Evolutionary conservation across 2,329 filamentous ascomycete genomes (phyloP), one percentile per base, ranked within the genome.

Genomic region (Magnaporthales sp.): DNA sequence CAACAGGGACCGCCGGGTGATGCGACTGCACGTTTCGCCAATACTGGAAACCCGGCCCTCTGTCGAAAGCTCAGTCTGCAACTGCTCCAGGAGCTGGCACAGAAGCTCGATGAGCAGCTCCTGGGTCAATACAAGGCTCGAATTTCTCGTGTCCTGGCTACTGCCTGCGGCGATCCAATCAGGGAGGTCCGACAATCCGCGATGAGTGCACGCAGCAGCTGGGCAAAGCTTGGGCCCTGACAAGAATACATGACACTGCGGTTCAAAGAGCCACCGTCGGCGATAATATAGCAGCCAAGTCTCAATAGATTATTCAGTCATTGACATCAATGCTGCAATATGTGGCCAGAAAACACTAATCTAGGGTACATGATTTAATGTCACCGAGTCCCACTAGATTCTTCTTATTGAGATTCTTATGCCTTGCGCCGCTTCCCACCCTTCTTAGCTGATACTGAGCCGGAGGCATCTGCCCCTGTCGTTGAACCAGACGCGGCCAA

Each of bases 81-180:
- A 67, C 80, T 87, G 67, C 73, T 86, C 3, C 78, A 78, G 3
- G 75, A 77, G 31, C 74, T 87, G 62, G 83, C 84, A 3, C 72
- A 71, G 22, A 77, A 78, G 69, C 84, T 82, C 69, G 84, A 86
- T 67, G 76, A 80, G 11, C 75, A 79, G 6, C 74, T 81, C 62
- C 71, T 86, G 24, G 70, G 84, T 63, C 75, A 80, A 0, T 77
- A 80, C 69, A 78, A 78, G 60, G 77, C 77, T 30, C 75, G 75
- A 65, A 77, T 85, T 60, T 77, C 80, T 68, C 76, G 81, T 4
- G 78, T 83, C 65, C 71, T 87, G 68, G 79, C 80, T 1, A 70
- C 76, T 9, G 83, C 84, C 1, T 85, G 84, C 64, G 85, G 84
- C 1, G 84, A 87, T 69, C 73, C 76, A 6, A 81, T 85, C 9